These are phyloP conservation scores for Dryas integrifolia DNA, from an alignment of 331 rosid species.

Conservation along the genomic window DNA sequence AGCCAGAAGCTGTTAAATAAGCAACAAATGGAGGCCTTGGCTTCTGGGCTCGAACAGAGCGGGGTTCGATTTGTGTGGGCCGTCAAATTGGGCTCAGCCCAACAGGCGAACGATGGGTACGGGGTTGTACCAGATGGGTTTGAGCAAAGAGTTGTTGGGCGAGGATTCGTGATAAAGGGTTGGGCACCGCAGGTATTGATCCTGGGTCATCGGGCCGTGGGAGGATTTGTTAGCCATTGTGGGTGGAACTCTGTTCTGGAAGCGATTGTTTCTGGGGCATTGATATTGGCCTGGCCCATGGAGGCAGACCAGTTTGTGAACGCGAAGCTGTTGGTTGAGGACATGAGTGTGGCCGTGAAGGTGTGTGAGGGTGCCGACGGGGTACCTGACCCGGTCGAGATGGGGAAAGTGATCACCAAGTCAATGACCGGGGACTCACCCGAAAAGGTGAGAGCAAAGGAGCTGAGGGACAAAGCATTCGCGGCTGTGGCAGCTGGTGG, in stretches of 20 bases:
- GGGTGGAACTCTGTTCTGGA: slow-evolving; percentile 47
- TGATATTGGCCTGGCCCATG: slow-evolving; percentile 44
- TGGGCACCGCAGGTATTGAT: slow-evolving; percentile 57
- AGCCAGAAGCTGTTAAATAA: slow-evolving; percentile 53
- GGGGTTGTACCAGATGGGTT: slow-evolving; percentile 46
- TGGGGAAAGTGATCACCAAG: slow-evolving; percentile 24
- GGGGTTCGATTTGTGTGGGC: slow-evolving; percentile 54
- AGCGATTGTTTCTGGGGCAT: slow-evolving; percentile 27
- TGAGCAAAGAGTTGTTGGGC: slow-evolving; percentile 43
- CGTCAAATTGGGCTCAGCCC: slow-evolving; percentile 28
- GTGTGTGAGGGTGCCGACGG: slow-evolving; percentile 35
- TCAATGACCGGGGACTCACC: slow-evolving; percentile 12
- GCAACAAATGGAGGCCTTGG: slow-evolving; percentile 61
- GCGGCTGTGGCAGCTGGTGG: slow-evolving; percentile 25
- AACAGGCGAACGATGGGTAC: slow-evolving; percentile 30
- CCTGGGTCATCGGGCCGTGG: slow-evolving; percentile 44
- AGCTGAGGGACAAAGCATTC: slow-evolving; percentile 15
- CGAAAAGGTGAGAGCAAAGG: slow-evolving; percentile 12
- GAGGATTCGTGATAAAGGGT: slow-evolving; percentile 44
- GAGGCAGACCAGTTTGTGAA: slow-evolving; percentile 43
- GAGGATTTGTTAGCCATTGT: slow-evolving; percentile 49
- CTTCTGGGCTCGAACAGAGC: slow-evolving; percentile 57
- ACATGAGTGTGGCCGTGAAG: slow-evolving; percentile 25
- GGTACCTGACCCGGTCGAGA: slow-evolving; percentile 35
- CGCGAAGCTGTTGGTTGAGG: slow-evolving; percentile 31